Conservation (phyloP, 768 basidiomycete genomes). For the Krasilnikovozyma curviuscula region DNA sequence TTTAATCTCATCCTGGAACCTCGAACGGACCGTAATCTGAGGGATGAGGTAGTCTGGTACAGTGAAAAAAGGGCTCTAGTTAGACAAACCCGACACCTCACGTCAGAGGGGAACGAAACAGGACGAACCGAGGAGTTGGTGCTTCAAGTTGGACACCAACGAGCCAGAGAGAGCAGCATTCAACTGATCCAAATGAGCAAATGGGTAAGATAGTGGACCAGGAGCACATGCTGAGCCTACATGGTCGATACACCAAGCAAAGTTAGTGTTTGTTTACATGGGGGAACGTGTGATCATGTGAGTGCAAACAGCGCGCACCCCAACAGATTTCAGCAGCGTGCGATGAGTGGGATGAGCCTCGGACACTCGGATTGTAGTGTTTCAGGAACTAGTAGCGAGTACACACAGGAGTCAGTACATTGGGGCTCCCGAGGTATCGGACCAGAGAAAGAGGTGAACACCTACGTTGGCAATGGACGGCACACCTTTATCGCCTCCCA, state of each 20-base stretch:
- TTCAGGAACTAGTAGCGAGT: conserved; percentile 3
- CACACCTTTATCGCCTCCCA: conserved; percentile 2
- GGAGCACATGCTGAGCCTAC: conserved; percentile 3
- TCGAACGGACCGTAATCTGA: too few species aligned
- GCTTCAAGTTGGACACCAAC: conserved; percentile 3
- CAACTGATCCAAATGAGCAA: background rate
- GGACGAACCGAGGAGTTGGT: conserved; percentile 5
- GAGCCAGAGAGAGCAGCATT: conserved; percentile 9
- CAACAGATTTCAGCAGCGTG: conserved; percentile 8
- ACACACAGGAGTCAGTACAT: background rate
- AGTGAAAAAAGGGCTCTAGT: background rate
- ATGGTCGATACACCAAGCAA: too few species aligned
- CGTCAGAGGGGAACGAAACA: background rate
- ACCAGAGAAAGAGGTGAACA: background rate
- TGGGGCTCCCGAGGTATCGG: background rate
- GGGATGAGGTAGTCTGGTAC: conserved; percentile 7
- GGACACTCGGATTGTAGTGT: conserved; percentile 2
- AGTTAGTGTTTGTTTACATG: background rate
- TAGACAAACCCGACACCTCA: background rate
- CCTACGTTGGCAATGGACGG: conserved; percentile 6
- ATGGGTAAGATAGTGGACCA: conserved; percentile 2
- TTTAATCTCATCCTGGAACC: background rate
- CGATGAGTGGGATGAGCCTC: conserved; percentile 2
- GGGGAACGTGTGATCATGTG: background rate
- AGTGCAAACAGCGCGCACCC: background rate